phyloP scores from a whole-genome alignment of 176 grass and related monocot species.

The Miscanthus lutarioriparius region DNA sequence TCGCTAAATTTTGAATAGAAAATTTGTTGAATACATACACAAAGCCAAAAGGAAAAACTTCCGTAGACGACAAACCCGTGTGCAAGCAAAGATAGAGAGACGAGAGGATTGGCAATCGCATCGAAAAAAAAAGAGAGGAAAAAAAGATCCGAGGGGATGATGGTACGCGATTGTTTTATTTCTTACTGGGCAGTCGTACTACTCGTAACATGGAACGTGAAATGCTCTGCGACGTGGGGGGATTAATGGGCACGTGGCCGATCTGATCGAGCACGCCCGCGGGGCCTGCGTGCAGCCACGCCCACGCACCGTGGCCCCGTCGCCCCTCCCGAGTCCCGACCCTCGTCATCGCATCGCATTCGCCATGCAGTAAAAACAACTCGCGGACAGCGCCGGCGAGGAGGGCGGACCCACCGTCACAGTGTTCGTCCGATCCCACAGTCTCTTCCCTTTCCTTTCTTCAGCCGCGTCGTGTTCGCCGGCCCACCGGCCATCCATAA shows the following conservation, averaged over 20 bases:
- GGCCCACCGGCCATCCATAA: neutral
- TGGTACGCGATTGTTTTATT: slow-evolving; percentile 7
- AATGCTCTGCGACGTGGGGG: slow-evolving; percentile 28
- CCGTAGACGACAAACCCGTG: neutral
- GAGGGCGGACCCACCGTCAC: neutral
- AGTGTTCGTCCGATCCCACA: neutral
- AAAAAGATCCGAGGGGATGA: neutral
- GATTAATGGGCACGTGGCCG: slow-evolving; percentile 49
- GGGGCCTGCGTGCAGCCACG: slow-evolving; percentile 14
- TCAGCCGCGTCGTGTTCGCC: slow-evolving; percentile 35
- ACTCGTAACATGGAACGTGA: slow-evolving; percentile 40
- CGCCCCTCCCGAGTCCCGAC: neutral
- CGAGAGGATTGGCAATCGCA: neutral
- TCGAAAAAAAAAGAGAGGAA: too few species aligned
- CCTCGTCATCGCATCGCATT: neutral
- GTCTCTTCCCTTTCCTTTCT: slow-evolving; percentile 18
- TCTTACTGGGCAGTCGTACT: neutral
- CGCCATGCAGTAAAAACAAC: slow-evolving; percentile 33
- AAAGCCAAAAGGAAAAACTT: neutral
- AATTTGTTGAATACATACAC: neutral
- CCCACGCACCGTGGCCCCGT: neutral
- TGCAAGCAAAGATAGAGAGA: neutral
- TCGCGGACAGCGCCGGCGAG: slow-evolving; percentile 11
- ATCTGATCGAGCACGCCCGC: slow-evolving; percentile 32
- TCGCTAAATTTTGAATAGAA: neutral